These are phyloP conservation scores for Euphorbia corollata DNA, from an alignment of 441 rosid genomes.

Conservation along the genomic window DNA sequence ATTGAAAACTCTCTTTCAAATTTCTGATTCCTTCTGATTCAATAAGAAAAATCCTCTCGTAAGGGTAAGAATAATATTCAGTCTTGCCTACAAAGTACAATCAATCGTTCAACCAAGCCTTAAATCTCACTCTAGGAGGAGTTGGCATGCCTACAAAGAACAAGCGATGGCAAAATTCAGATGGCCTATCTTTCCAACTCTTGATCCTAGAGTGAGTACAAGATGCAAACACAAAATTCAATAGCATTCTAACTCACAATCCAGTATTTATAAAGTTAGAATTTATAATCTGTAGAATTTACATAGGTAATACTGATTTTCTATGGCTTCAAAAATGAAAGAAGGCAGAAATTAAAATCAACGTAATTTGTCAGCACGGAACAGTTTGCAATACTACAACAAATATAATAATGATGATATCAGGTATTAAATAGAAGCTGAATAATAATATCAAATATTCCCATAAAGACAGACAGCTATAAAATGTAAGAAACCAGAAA, in stretches of 20 bases:
- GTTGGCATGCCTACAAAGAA: no score
- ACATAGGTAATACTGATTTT: neutral
- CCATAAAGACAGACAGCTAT: constrained; percentile 12
- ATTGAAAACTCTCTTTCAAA: neutral
- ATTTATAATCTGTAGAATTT: neutral
- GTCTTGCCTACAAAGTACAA: neutral
- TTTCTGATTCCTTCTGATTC: no score
- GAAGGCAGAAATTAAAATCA: neutral
- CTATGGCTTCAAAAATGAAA: no score
- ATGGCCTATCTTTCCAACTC: neutral
- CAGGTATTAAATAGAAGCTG: neutral
- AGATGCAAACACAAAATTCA: neutral
- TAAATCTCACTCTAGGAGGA: no score
- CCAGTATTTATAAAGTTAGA: neutral
- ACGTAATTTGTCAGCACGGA: neutral
- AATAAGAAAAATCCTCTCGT: neutral
- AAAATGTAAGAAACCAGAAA: neutral
- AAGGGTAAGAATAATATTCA: neutral
- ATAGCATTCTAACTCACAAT: neutral
- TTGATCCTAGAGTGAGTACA: neutral
- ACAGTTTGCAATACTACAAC: neutral
- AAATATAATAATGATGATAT: neutral
- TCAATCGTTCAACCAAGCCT: no score
- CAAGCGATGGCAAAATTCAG: neutral
- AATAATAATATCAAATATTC: constrained; percentile 7